Evolutionary conservation across 2,329 filamentous ascomycete genomes (phyloP).

Genomic region (Xylariaceae sp.): DNA sequence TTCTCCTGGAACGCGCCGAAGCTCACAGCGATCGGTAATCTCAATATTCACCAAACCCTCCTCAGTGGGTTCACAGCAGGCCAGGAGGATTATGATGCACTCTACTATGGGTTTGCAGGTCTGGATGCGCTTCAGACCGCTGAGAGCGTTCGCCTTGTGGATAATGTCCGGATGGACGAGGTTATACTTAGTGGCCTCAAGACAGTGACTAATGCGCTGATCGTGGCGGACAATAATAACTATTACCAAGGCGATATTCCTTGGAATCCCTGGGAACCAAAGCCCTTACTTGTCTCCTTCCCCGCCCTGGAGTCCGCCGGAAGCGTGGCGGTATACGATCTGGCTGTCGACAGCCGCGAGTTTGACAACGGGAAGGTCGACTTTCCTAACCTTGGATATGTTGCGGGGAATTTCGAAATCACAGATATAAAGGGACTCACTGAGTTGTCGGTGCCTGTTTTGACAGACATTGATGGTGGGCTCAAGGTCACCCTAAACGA

Average conservation of each 20-base stretch:
- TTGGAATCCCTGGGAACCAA: background rate
- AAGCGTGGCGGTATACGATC: conserved; percentile 5
- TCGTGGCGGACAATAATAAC: conserved; percentile 4
- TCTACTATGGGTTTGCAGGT: conserved; percentile 4
- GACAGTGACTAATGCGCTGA: background rate
- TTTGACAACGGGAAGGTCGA: conserved; percentile 1
- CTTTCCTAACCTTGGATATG: conserved; percentile 1
- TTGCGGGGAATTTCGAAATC: conserved; percentile 7
- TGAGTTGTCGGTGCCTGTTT: background rate
- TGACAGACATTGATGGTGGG: conserved; percentile 3
- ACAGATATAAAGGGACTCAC: background rate
- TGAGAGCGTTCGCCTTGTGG: conserved; percentile 5
- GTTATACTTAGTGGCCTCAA: conserved; percentile 3
- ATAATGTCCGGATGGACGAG: conserved; percentile 5
- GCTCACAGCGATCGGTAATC: background rate
- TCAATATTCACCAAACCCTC: conserved; percentile 5
- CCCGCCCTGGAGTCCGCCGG: conserved; percentile 3
- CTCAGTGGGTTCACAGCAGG: conserved; percentile 9
- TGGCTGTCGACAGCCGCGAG: background rate
- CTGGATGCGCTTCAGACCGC: conserved; percentile 2
- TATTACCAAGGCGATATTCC: background rate
- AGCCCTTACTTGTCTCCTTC: conserved; percentile 1
- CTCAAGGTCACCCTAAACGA: background rate
- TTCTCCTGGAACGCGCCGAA: conserved; percentile 1
- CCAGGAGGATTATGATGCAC: conserved; percentile 4